Evolutionary conservation across 495 filamentous ascomycete genomes (phyloP), one percentile per base, ranked within the genome.

Genomic region (Amniculicola lignicola): DNA sequence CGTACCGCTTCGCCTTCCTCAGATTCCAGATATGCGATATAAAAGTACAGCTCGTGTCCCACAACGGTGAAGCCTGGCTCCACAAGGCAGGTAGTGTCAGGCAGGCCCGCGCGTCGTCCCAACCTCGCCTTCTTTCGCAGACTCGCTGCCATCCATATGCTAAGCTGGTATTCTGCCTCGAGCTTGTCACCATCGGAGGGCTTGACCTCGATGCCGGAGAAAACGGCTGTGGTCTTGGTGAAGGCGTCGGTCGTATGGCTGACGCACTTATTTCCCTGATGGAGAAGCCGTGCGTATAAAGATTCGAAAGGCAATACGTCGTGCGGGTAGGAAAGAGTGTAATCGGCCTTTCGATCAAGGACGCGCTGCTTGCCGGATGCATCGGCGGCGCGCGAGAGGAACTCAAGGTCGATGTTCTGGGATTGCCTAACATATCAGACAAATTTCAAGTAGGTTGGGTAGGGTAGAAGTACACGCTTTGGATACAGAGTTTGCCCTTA

Each of bases 391-490:
- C 3, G n/a, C 22, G 48, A 42, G 18, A 52, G 36, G 35, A 24
- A 40, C 33, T 16, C 22, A 22, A 23, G 48, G 14, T 52, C 16
- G 16, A 52, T 52, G 14, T 3, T 28, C 16, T 52, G 48, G 37
- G 48, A 25, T 52, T 52, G 33, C 4, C 48, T 52, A 21, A 3
- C 33, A 28, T 52, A 6, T 7, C 24, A 2, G 33, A 16, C n/a
- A 33, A 16, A 5, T 4, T 36, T 23, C n/a, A 21, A 15, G 31
- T 3, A 36, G 21, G 16, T 18, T 31, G 16, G 48, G 15, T 51
- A 18, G 47, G 33, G 33, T 19, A 19, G 22, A 51, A 6, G 33
- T 42, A 52, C 48, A 52, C 48, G 48, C 48, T 52, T 21, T 52
- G 35, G 3, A 52, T 36, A 6, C 4, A 3, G 46, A 50, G 46